These are phyloP conservation scores for Tuctoria greenei DNA, from an alignment of 176 grass and related monocot genomes.

Conservation along the genomic window DNA sequence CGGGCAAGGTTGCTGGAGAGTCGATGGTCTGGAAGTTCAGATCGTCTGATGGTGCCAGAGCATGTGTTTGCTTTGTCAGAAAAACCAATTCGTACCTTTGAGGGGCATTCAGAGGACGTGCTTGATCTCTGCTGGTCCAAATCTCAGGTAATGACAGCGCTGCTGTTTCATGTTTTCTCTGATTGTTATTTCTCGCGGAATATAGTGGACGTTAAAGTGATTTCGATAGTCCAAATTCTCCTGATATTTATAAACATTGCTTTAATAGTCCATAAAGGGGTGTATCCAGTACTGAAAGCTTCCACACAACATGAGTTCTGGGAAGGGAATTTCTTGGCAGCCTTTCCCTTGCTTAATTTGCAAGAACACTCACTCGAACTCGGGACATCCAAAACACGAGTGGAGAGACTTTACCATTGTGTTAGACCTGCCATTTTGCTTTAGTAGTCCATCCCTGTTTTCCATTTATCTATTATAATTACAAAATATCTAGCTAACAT, in stretches of 20 bases:
- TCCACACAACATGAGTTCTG: too few species aligned
- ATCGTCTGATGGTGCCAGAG: conserved; percentile 68
- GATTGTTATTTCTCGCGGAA: conserved; percentile 8
- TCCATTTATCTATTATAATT: conserved; percentile 1
- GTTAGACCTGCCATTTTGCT: not conserved
- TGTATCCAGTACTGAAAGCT: too few species aligned
- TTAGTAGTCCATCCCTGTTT: not conserved
- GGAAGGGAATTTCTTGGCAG: too few species aligned
- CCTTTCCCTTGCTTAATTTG: too few species aligned
- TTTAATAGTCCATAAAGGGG: not conserved
- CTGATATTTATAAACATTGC: conserved; percentile 13
- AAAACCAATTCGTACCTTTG: conserved; percentile 68
- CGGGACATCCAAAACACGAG: too few species aligned
- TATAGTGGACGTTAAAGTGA: conserved; percentile 5
- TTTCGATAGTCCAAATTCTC: not conserved
- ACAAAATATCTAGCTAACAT: conserved; percentile 8
- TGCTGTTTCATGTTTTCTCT: not conserved
- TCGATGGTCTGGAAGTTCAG: conserved; percentile 49
- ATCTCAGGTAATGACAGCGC: conserved; percentile 58
- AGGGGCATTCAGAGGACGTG: conserved; percentile 76
- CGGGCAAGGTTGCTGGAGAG: conserved; percentile 49
- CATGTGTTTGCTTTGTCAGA: conserved; percentile 80
- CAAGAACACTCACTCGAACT: too few species aligned
- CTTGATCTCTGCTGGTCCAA: conserved; percentile 98
- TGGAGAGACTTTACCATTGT: too few species aligned